A percentile compares a stretch with the other conserved stretches of the same genome.
These are phyloP conservation scores for Epichloe sibirici DNA, from an alignment of 2,329 filamentous ascomycete species.

Conservation along the genomic window DNA sequence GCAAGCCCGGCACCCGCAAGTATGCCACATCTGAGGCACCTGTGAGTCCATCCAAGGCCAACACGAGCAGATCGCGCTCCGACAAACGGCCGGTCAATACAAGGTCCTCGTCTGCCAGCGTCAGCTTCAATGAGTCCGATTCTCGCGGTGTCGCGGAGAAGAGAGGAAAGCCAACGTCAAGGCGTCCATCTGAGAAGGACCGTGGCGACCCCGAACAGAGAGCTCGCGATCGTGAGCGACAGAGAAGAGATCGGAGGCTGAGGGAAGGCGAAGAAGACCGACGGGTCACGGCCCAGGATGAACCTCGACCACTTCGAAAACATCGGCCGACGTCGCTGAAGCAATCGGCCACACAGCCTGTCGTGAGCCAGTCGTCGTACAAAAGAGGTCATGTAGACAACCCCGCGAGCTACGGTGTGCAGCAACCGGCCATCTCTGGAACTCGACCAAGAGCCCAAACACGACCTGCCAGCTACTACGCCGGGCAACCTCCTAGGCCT, in stretches of 20 bases:
- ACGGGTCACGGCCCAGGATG: constrained; percentile 8
- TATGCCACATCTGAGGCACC: constrained; percentile 38
- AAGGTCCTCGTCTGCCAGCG: constrained; percentile 23
- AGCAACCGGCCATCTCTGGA: constrained; percentile 20
- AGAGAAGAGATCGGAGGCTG: constrained; percentile 15
- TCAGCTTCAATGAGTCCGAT: constrained; percentile 31
- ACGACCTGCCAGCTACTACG: constrained; percentile 25
- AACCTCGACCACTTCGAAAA: constrained; percentile 17
- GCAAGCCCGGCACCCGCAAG: constrained; percentile 25
- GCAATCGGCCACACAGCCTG: constrained; percentile 21
- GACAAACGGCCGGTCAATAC: constrained; percentile 21
- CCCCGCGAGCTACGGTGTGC: constrained; percentile 23
- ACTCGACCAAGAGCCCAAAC: constrained; percentile 21
- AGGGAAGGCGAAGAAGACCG: constrained; percentile 13
- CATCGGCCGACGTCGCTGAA: constrained; percentile 17
- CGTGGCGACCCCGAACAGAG: constrained; percentile 11
- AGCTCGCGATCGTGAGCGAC: constrained; percentile 16
- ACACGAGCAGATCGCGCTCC: constrained; percentile 36
- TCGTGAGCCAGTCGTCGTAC: constrained; percentile 18
- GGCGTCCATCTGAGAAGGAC: constrained; percentile 12
- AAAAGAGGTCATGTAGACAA: constrained; percentile 22
- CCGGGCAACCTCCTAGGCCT: constrained; percentile 17
- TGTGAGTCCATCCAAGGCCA: constrained; percentile 32
- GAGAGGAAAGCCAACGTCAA: constrained; percentile 13
- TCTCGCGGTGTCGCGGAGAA: constrained; percentile 25